phyloP scores from a whole-genome alignment of 805 yeast genomes.

The Maudiozyma serrabonitensis region DNA sequence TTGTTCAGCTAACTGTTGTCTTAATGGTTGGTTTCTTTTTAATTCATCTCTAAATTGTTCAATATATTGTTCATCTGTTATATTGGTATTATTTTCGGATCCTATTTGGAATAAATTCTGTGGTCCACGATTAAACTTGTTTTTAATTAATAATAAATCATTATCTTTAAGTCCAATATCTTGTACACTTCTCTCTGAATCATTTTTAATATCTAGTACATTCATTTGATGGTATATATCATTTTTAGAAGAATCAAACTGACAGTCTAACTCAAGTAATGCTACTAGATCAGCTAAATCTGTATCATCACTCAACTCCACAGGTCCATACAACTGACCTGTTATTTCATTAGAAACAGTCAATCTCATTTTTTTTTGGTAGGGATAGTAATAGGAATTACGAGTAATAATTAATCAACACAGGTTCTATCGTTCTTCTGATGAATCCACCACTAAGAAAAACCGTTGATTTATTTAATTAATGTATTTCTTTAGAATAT shows the following conservation, averaged over 20 bases:
- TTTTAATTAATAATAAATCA: slow-evolving; percentile 43
- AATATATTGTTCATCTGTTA: slow-evolving; percentile 21
- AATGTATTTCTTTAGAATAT: no score
- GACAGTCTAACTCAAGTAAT: slow-evolving; percentile 60
- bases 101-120: not conserved
- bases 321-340: slow-evolving; percentile 37
- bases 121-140: slow-evolving; percentile 13
- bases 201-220: slow-evolving; percentile 22
- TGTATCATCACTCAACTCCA: slow-evolving; percentile 62
- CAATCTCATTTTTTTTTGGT: slow-evolving; percentile 34
- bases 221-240: slow-evolving; percentile 40
- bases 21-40: slow-evolving; percentile 33
- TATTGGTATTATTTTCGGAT: not conserved
- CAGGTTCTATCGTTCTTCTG: no score
- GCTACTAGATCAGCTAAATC: slow-evolving; percentile 61
- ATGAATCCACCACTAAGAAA: no score
- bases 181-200: slow-evolving; percentile 32
- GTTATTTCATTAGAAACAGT: slow-evolving; percentile 40
- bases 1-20: slow-evolving; percentile 28
- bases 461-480: no score
- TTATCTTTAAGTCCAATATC: slow-evolving; percentile 43
- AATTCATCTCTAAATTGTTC: slow-evolving; percentile 44
- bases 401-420: no score
- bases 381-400: no score
- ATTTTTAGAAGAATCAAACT: slow-evolving; percentile 38